A percentile compares a stretch with the other conserved stretches of the same genome.
phyloP scores from a whole-genome alignment of 2,329 filamentous ascomycete genomes.

The Fonsecaea nubica region DNA sequence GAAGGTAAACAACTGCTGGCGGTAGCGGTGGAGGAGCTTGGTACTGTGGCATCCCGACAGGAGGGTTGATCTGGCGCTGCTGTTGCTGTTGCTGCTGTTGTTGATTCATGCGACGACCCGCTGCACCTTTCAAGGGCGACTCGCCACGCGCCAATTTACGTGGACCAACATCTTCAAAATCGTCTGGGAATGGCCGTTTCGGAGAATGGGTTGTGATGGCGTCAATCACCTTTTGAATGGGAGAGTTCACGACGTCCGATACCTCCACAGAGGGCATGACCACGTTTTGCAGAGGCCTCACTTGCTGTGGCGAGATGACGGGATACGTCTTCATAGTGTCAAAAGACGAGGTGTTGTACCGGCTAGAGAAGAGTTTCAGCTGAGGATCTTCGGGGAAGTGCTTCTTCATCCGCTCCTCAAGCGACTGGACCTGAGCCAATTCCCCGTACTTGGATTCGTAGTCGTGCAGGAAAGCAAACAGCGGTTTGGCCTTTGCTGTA shows the following conservation, averaged over 20 bases:
- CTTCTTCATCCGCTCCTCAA: slow-evolving; percentile 91
- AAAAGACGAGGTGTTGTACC: slow-evolving; percentile 76
- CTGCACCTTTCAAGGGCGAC: slow-evolving; percentile 89
- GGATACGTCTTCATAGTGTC: slow-evolving; percentile 82
- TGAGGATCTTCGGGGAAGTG: slow-evolving; percentile 89
- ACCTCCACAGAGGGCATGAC: slow-evolving; percentile 45
- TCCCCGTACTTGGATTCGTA: slow-evolving; percentile 96
- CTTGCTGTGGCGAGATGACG: slow-evolving; percentile 83
- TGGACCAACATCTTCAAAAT: slow-evolving; percentile 72
- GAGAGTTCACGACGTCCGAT: slow-evolving; percentile 44
- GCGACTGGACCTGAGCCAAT: slow-evolving; percentile 83
- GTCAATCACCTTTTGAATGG: slow-evolving; percentile 47
- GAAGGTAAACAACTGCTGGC: slow-evolving; percentile 65
- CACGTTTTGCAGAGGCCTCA: slow-evolving; percentile 66
- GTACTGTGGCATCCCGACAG: slow-evolving; percentile 58
- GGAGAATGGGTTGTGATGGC: slow-evolving; percentile 51
- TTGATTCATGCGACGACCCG: slow-evolving; percentile 82
- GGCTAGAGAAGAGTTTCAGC: slow-evolving; percentile 74
- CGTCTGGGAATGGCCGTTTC: slow-evolving; percentile 70
- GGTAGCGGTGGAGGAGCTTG: slow-evolving; percentile 71
- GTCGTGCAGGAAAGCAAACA: slow-evolving; percentile 92
- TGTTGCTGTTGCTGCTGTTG: slow-evolving; percentile 48
- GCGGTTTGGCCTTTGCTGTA: slow-evolving; percentile 75
- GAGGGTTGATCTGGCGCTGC: slow-evolving; percentile 37
- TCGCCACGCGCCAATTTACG: slow-evolving; percentile 88